These are phyloP conservation scores for Puccinia hordei DNA, from an alignment of 1,284 basidiomycete genomes.

Conservation along the genomic window DNA sequence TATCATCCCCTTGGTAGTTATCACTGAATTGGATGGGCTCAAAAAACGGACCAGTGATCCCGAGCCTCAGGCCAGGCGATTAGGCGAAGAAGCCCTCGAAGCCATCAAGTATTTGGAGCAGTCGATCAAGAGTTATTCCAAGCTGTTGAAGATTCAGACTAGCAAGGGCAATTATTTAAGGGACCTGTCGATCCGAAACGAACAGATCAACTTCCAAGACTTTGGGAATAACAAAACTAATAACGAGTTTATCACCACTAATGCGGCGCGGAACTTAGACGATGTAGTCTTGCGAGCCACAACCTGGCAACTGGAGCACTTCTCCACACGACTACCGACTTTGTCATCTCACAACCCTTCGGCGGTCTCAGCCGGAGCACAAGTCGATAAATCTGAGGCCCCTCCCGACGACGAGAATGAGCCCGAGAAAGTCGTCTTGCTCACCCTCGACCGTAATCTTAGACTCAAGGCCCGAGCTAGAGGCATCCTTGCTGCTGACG, in stretches of 20 bases:
- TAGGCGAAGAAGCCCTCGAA: conserved; percentile 64
- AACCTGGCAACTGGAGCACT: conserved; percentile 88
- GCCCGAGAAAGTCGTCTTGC: conserved; percentile 78
- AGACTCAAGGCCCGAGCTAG: conserved; percentile 54
- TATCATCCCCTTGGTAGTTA: conserved; percentile 85
- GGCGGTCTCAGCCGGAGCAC: not conserved
- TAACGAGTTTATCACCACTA: conserved; percentile 37
- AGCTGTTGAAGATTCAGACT: conserved; percentile 88
- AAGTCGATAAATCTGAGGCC: not conserved
- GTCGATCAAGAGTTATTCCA: conserved; percentile 72
- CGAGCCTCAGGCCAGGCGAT: conserved; percentile 15
- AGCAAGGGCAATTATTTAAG: conserved; percentile 89
- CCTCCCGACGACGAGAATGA: not conserved
- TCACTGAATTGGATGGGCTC: conserved; percentile 94
- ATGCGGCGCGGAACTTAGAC: conserved; percentile 77
- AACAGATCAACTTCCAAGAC: conserved; percentile 73
- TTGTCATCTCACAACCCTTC: conserved; percentile 58
- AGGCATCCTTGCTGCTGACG: conserved; percentile 46
- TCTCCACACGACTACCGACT: conserved; percentile 73
- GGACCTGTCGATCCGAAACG: conserved; percentile 78
- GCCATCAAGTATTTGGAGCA: conserved; percentile 74
- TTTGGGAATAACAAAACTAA: not conserved
- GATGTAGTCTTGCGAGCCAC: conserved; percentile 89
- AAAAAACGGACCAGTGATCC: conserved; percentile 66
- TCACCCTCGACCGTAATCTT: conserved; percentile 84